phyloP scores from a whole-genome alignment of 352 stramenopile species.

The Globisporangium cylindrosporum region DNA sequence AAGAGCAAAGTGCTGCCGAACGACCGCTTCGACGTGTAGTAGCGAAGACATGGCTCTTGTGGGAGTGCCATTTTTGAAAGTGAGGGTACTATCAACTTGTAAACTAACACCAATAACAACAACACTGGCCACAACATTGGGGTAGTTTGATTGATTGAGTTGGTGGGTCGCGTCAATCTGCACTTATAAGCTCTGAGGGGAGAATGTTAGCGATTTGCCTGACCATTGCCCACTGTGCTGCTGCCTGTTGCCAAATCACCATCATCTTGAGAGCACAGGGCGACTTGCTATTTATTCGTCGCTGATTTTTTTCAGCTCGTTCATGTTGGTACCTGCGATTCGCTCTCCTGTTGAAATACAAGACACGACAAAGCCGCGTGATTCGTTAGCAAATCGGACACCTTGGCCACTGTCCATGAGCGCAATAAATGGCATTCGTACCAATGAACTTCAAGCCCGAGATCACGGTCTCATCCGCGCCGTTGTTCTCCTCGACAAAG shows the following conservation, averaged over 20 bases:
- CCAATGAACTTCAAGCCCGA: constrained; percentile 22
- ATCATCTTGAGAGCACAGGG: background rate
- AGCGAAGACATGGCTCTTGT: background rate
- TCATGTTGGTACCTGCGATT: constrained; percentile 83
- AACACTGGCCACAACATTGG: no score
- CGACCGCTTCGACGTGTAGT: constrained; percentile 61
- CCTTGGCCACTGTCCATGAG: background rate
- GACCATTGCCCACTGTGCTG: background rate
- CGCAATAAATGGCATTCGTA: background rate
- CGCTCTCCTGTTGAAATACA: constrained; percentile 36
- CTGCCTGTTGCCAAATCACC: background rate
- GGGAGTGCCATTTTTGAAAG: constrained; percentile 2
- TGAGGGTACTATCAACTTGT: background rate
- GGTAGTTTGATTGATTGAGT: background rate
- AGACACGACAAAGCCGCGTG: background rate
- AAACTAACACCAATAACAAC: background rate
- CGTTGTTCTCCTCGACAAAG: constrained; percentile 31
- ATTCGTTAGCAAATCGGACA: background rate
- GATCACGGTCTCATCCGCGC: constrained; percentile 24
- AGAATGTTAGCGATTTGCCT: background rate
- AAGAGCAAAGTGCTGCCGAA: constrained; percentile 68
- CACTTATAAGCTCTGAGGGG: background rate
- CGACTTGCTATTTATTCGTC: constrained; percentile 49
- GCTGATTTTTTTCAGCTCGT: constrained; percentile 81
- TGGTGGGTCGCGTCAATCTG: background rate